These are phyloP conservation scores for Aspergillus texensis DNA, from an alignment of 2,329 filamentous ascomycete genomes.

Conservation along the genomic window DNA sequence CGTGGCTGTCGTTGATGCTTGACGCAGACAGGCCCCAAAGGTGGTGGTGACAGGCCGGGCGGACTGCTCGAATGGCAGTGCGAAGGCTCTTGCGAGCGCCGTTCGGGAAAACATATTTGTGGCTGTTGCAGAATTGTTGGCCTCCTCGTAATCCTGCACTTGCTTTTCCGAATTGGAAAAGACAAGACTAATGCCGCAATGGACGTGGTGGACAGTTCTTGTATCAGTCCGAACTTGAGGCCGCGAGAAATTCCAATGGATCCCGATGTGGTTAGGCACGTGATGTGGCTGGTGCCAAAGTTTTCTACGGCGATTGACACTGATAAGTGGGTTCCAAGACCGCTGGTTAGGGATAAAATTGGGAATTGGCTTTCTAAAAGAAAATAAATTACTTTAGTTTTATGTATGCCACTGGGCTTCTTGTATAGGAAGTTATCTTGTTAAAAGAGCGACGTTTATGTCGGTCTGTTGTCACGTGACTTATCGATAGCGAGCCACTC, in stretches of 20 bases:
- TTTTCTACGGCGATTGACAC: not conserved
- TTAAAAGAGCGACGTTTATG: not conserved
- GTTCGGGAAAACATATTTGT: slow-evolving; percentile 42
- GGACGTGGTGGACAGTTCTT: slow-evolving; percentile 12
- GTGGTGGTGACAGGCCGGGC: slow-evolving; percentile 19
- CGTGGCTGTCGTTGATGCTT: slow-evolving; percentile 34
- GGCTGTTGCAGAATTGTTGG: not conserved
- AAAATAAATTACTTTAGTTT: no score
- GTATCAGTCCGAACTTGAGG: slow-evolving; percentile 11
- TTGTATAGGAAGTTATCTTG: not conserved
- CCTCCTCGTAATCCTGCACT: slow-evolving; percentile 6
- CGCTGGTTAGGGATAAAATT: not conserved
- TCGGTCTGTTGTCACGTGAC: slow-evolving; percentile 15
- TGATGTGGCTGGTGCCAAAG: slow-evolving; percentile 17
- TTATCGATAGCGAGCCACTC: slow-evolving; percentile 20
- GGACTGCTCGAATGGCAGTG: slow-evolving; percentile 29
- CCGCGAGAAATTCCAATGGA: slow-evolving; percentile 38
- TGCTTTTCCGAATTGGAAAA: slow-evolving; percentile 14
- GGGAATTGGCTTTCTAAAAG: not conserved
- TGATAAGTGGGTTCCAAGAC: not conserved
- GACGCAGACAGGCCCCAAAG: slow-evolving; percentile 46
- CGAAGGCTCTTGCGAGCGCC: slow-evolving; percentile 32
- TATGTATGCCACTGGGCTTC: not conserved
- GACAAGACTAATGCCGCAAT: slow-evolving; percentile 12
- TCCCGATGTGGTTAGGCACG: slow-evolving; percentile 36